Base-by-base conservation (phyloP, 768 basidiomycete species). In the Kwoniella dejecticola region DNA sequence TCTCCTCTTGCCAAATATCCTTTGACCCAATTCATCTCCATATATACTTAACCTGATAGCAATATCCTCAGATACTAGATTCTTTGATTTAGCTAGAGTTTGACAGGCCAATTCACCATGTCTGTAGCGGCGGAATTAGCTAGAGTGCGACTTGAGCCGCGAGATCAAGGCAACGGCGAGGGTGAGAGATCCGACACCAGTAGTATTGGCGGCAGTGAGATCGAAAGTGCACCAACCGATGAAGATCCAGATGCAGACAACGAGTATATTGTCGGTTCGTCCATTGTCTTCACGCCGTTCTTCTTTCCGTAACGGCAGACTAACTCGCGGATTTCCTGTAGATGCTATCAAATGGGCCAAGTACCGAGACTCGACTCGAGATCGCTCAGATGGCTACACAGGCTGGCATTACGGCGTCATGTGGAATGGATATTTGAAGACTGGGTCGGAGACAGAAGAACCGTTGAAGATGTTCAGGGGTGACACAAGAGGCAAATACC, bases 351-450 rank as follows among this genome's bases (percentile, higher is more conserved):
- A 66, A 31, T 70, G 58, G 57, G 68, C 68, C 23, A 50, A 60
- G 21, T 70, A 62, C 24, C 33, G 46, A 41, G 63, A 70, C 46
- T 62, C 65, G 26, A 26, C 42, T 7, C 31, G 47, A 19, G 49
- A 46, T 17, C 41, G 65, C 26, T 15, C 19, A 17, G 57, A 67
- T 36, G 68, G 68, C 11, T 62, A 45, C 11, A 54, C 58, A 23
- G 64, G 64, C 8, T 69, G 68, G 70, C 65, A 72, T 52, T 72
- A 72, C 33, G 64, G 65, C 2, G 63, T 72, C 7, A 69, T 72
- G 67, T 72, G 70, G 70, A 64, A 63, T 47, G 68, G 66, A 0
- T 72, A 64, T 48, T 60, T 72, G 2, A 72, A 72, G 48, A 60
- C 61, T 17, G 33, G 36, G 4, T 68, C 63, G 8, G 70, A 71